phyloP scores from a whole-genome alignment of 2,329 filamentous ascomycete species.

The Capronia americana region DNA sequence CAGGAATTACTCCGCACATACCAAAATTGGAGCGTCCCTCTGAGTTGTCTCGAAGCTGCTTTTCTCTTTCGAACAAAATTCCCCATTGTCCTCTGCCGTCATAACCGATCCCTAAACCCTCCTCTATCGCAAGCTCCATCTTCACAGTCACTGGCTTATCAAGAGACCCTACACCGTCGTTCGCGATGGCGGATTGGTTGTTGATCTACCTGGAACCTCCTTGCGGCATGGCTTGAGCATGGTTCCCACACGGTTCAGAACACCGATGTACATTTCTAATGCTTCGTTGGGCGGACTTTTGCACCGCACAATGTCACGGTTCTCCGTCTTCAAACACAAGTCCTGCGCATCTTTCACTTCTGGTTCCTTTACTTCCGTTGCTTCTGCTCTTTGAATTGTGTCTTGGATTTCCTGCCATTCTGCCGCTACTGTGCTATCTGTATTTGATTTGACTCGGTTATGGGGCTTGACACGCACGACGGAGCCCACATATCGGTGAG shows the following conservation, averaged over 20 bases:
- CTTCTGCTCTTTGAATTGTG: background rate
- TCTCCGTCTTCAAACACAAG: background rate
- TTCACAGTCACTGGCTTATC: constrained; percentile 9
- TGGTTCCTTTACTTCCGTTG: background rate
- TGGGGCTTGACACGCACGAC: constrained; percentile 14
- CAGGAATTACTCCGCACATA: background rate
- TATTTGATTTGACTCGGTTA: constrained; percentile 13
- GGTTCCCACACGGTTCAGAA: background rate
- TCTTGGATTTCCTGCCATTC: background rate
- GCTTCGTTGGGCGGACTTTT: constrained; percentile 3
- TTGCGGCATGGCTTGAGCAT: constrained; percentile 5
- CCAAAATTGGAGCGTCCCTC: background rate
- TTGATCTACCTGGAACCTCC: background rate
- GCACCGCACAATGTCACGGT: constrained; percentile 1
- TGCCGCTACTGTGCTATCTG: background rate
- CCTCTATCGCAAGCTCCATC: constrained; percentile 1
- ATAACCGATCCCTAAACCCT: constrained; percentile 23
- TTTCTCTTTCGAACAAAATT: background rate
- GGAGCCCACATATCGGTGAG: constrained; percentile 13
- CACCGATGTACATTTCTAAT: constrained; percentile 4
- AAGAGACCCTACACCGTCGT: background rate
- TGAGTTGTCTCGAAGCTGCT: background rate
- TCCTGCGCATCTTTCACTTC: background rate
- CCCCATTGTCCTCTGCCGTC: constrained; percentile 20
- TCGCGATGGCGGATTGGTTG: constrained; percentile 1